Conservation (phyloP, 2,329 filamentous ascomycete genomes). For the Leptographium radiaticola region DNA sequence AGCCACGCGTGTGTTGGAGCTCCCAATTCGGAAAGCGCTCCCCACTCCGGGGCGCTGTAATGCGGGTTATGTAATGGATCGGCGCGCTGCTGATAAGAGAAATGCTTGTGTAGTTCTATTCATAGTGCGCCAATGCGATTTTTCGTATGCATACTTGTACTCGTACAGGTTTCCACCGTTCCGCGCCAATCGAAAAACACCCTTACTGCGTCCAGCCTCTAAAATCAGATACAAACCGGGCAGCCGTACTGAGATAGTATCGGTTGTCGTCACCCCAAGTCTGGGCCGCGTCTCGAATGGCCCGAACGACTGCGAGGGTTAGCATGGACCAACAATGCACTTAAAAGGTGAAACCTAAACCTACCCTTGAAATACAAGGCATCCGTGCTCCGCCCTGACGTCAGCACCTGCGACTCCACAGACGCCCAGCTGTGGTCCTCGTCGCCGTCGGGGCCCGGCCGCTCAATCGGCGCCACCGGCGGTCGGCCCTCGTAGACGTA, state of each 20-base stretch:
- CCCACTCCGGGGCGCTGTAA: no score
- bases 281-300: slow-evolving; percentile 59
- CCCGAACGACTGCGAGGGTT: slow-evolving; percentile 42
- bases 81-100: no score
- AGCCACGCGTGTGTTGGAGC: no score
- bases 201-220: slow-evolving; percentile 40
- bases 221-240: slow-evolving; percentile 63
- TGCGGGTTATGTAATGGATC: no score
- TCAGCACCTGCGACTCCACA: slow-evolving; percentile 58
- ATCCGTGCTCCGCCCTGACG: slow-evolving; percentile 55
- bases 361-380: slow-evolving; percentile 75
- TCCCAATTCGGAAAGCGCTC: no score
- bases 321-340: not conserved
- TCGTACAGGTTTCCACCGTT: no score
- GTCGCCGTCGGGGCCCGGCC: slow-evolving; percentile 49
- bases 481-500: slow-evolving; percentile 70
- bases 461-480: slow-evolving; percentile 50
- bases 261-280: slow-evolving; percentile 62
- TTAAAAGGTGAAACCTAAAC: slow-evolving; percentile 16
- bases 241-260: slow-evolving; percentile 53
- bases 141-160: no score
- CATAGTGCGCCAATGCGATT: no score
- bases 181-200: no score
- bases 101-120: no score
- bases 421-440: slow-evolving; percentile 63